Evolutionary conservation across 164 flowering plant genomes (phyloP), one percentile per base, ranked within the genome.

Genomic region (Magnolia sinica): DNA sequence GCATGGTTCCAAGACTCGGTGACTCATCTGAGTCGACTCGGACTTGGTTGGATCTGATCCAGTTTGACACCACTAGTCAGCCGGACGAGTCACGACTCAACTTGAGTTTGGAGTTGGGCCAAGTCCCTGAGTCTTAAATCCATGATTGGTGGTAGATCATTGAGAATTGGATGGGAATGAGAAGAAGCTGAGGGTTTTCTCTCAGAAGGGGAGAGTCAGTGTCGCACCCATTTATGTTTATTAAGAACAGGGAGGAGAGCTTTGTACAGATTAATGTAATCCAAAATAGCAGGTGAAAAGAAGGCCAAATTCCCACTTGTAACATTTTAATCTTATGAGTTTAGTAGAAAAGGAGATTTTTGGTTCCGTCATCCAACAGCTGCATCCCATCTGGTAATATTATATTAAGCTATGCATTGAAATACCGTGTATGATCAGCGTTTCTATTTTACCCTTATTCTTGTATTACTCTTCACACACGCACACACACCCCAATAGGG

Each of bases 181-280:
- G 2, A 19, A 18, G 49, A 29, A 65, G 70, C 51, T 24, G 67
- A 19, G 37, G 50, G 13, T 19, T 13, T 24, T 50, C n/a, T 27
- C 64, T 51, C 20, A 22, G 19, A 64, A 19, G 29, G 65, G 19
- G 10, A 16, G 61, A 55, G 61, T 10, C 4, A 55, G 18, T 45
- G n/a, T 70, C 20, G 1, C 74, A 68, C 68, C 76, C 78, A 72
- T 61, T 68, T 72, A 67, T 76, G 70, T 74, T 79, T 74, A 74
- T 70, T 45, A 59, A 80, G 76, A 51, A 24, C 68, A 73, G 76
- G 50, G 65, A 27, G 63, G 67, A 10, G 61, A 16, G 61, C 61
- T 50, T 61, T 76, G 81, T 82, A 82, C 80, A 82, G 84, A 82
- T 82, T 82, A 74, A 79, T 82, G 79, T 79, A 79, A 16, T 79